Evolutionary conservation across 2,329 filamentous ascomycete species (phyloP).

Genomic region (Aspergillus ustus): DNA sequence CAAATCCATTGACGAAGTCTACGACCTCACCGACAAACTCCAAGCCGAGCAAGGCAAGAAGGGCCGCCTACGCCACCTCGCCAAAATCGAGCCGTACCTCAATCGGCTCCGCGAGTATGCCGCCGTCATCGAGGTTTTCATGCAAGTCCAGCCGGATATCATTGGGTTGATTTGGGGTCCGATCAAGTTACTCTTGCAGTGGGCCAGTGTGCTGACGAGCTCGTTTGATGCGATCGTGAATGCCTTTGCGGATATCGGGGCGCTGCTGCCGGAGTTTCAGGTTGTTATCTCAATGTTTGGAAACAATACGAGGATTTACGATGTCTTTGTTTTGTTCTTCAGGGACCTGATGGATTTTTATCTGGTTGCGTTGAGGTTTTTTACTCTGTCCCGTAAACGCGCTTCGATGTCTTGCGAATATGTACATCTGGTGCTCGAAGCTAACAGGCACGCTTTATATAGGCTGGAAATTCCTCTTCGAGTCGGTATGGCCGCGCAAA

Average conservation of each 20-base stretch:
- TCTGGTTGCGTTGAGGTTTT: slow-evolving; percentile 36
- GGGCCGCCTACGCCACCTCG: slow-evolving; percentile 4
- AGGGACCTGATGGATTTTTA: slow-evolving; percentile 45
- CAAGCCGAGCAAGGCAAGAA: slow-evolving; percentile 1
- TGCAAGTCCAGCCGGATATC: background rate
- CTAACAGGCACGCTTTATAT: background rate
- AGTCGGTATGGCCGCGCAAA: slow-evolving; percentile 11
- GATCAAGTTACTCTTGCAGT: slow-evolving; percentile 10
- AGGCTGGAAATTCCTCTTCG: slow-evolving; percentile 19
- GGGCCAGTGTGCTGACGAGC: slow-evolving; percentile 1
- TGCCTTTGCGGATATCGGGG: slow-evolving; percentile 18
- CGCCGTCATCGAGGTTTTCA: slow-evolving; percentile 1
- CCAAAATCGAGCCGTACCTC: slow-evolving; percentile 6
- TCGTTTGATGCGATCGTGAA: slow-evolving; percentile 10
- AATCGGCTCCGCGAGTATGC: slow-evolving; percentile 6
- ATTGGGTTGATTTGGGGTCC: slow-evolving; percentile 14
- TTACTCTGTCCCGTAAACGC: slow-evolving; percentile 31
- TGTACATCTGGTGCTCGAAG: background rate
- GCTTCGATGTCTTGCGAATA: background rate
- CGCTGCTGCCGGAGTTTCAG: slow-evolving; percentile 14
- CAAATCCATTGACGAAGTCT: slow-evolving; percentile 6
- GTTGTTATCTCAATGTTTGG: slow-evolving; percentile 1
- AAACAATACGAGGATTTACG: slow-evolving; percentile 5
- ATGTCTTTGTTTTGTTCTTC: slow-evolving; percentile 37
- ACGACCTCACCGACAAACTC: slow-evolving; percentile 11